Conservation (phyloP, 192 early-diverging fungal species). For the Dissophora globulifera region DNA sequence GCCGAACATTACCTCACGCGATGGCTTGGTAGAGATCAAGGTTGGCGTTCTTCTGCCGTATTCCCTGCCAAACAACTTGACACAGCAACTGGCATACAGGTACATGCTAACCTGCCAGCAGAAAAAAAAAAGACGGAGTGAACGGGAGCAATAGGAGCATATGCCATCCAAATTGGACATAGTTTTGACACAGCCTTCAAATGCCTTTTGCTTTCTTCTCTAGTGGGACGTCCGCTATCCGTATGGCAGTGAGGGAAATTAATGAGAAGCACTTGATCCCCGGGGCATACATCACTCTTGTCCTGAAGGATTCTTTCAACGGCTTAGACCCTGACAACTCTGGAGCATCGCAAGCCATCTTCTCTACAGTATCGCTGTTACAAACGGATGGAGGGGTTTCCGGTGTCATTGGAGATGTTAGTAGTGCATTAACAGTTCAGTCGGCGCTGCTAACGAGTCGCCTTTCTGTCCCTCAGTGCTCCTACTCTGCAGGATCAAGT, state of each 20-base stretch:
- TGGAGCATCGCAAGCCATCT: slow-evolving; percentile 60
- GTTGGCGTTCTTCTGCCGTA: slow-evolving; percentile 34
- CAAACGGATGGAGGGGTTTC: slow-evolving; percentile 57
- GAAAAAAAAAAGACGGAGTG: too few species aligned
- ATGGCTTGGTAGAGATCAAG: slow-evolving; percentile 31
- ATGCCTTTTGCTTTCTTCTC: too few species aligned
- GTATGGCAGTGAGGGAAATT: slow-evolving; percentile 61
- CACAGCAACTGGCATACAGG: slow-evolving; percentile 44
- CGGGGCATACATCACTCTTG: slow-evolving; percentile 58
- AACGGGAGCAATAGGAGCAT: too few species aligned
- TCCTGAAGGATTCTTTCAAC: slow-evolving; percentile 63
- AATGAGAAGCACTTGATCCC: slow-evolving; percentile 57
- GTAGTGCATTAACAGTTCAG: slow-evolving; percentile 58
- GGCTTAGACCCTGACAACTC: slow-evolving; percentile 52
- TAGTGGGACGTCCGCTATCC: slow-evolving; percentile 63
- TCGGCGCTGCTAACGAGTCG: slow-evolving; percentile 60
- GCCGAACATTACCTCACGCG: slow-evolving; percentile 12
- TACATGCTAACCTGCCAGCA: background rate
- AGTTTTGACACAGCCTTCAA: background rate
- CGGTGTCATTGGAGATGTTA: slow-evolving; percentile 65
- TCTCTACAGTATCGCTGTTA: slow-evolving; percentile 57
- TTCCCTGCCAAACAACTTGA: slow-evolving; percentile 42
- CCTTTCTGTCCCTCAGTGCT: slow-evolving; percentile 62
- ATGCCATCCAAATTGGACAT: background rate
- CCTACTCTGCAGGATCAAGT: slow-evolving; percentile 62